Evolutionary conservation across 2,329 filamentous ascomycete species (phyloP).

Genomic region (Exserohilum rostratum): DNA sequence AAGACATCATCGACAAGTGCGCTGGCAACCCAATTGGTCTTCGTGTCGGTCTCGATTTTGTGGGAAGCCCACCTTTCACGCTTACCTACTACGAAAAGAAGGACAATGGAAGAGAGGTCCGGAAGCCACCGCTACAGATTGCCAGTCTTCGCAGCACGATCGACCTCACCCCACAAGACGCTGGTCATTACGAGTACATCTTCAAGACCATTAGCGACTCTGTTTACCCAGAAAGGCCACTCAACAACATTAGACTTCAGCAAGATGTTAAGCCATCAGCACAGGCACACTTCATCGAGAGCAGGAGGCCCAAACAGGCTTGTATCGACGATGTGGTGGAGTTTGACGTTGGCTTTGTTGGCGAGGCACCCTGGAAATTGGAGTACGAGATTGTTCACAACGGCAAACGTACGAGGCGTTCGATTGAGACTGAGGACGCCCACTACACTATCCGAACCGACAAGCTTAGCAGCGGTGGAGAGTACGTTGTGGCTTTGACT

Average conservation of each 20-base stretch:
- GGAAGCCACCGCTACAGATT: conserved; percentile 57
- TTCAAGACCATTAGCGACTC: conserved; percentile 82
- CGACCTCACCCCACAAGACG: conserved; percentile 78
- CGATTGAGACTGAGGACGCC: conserved; percentile 66
- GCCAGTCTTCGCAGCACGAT: conserved; percentile 82
- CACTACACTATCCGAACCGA: conserved; percentile 77
- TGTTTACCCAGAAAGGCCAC: conserved; percentile 68
- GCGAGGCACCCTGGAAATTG: conserved; percentile 84
- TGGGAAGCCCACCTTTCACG: conserved; percentile 90
- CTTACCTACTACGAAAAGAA: conserved; percentile 77
- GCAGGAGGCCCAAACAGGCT: conserved; percentile 64
- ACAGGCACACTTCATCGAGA: conserved; percentile 71
- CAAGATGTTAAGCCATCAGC: conserved; percentile 94
- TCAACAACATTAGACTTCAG: conserved; percentile 69
- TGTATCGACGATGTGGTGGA: conserved; percentile 84
- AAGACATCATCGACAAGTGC: conserved; percentile 92
- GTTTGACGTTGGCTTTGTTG: conserved; percentile 75
- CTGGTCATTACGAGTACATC: conserved; percentile 84
- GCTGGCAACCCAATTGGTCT: conserved; percentile 92
- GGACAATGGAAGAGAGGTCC: conserved; percentile 58
- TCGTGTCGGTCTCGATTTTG: conserved; percentile 84
- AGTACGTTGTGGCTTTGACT: conserved; percentile 85
- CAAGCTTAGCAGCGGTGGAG: conserved; percentile 77
- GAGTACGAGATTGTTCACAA: conserved; percentile 94
- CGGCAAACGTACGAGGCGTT: conserved; percentile 77